phyloP scores from a whole-genome alignment of 2,329 filamentous ascomycete species.

The Aspergillus pseudoviridinutans region DNA sequence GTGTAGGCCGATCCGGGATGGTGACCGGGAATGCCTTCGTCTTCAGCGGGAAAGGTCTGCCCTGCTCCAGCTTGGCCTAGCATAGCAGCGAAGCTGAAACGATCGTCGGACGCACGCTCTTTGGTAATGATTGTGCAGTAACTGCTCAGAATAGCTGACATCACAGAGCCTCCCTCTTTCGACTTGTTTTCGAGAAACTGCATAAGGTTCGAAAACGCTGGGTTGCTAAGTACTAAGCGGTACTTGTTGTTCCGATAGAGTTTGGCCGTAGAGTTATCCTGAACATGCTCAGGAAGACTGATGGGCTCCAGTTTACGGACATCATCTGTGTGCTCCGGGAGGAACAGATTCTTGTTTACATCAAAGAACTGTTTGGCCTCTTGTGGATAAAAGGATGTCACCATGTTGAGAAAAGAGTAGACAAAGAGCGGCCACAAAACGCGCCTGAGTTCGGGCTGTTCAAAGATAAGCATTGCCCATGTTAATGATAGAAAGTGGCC shows the following conservation, averaged over 20 bases:
- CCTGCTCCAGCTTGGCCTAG: slow-evolving; percentile 52
- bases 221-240: slow-evolving; percentile 79
- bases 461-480: slow-evolving; percentile 7
- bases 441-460: slow-evolving; percentile 76
- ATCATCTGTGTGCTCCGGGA: slow-evolving; percentile 75
- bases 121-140: slow-evolving; percentile 57
- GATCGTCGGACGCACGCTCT: slow-evolving; percentile 55
- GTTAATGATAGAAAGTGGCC: slow-evolving; percentile 11
- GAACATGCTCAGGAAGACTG: slow-evolving; percentile 70
- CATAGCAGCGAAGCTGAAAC: slow-evolving; percentile 57
- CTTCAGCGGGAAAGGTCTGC: slow-evolving; percentile 59
- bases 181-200: slow-evolving; percentile 86
- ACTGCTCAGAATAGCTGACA: slow-evolving; percentile 68
- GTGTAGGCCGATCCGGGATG: slow-evolving; percentile 61
- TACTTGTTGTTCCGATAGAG: slow-evolving; percentile 86
- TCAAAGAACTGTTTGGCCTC: slow-evolving; percentile 73
- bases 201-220: slow-evolving; percentile 76
- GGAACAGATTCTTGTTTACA: slow-evolving; percentile 65
- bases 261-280: slow-evolving; percentile 71
- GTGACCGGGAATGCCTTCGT: slow-evolving; percentile 66
- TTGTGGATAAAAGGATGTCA: slow-evolving; percentile 65
- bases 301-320: slow-evolving; percentile 70
- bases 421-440: slow-evolving; percentile 92
- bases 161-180: slow-evolving; percentile 72
- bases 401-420: slow-evolving; percentile 81